Percentiles rank a stretch among this genome's conserved stretches.
Conservation (phyloP, 495 filamentous ascomycete species). For the Penicillium waksmanii region DNA sequence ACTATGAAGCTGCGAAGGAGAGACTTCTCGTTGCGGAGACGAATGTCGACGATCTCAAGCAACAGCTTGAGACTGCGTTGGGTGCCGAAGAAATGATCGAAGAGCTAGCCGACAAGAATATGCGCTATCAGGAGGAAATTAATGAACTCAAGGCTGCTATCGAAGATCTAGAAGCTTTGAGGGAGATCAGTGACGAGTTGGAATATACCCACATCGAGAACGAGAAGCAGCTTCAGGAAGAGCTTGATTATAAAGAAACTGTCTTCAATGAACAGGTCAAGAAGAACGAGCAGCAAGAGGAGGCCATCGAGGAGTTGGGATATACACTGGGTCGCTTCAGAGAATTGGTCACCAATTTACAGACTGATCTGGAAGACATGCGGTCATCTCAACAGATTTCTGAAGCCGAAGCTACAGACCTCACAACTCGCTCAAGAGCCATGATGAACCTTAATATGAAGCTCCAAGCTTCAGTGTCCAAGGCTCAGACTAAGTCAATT, state of each 20-base stretch:
- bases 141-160: conserved; percentile 79
- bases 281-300: conserved; percentile 65
- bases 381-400: conserved; percentile 87
- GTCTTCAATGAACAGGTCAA: conserved; percentile 76
- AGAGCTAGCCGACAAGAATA: conserved; percentile 82
- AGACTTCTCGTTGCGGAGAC: conserved; percentile 72
- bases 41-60: conserved; percentile 82
- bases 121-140: conserved; percentile 78
- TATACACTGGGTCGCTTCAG: conserved; percentile 87
- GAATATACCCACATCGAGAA: conserved; percentile 91
- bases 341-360: conserved; percentile 82
- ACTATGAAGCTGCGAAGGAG: conserved; percentile 70
- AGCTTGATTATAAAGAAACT: conserved; percentile 80
- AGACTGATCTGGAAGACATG: conserved; percentile 89
- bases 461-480: conserved; percentile 83
- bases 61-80: conserved; percentile 87
- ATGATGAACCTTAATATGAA: conserved; percentile 98
- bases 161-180: conserved; percentile 82
- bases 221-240: conserved; percentile 91
- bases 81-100: conserved; percentile 93
- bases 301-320: conserved; percentile 81
- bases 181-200: conserved; percentile 91
- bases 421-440: conserved; percentile 79
- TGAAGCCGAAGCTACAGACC: conserved; percentile 86
- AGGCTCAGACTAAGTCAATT: conserved; percentile 90